These are phyloP conservation scores for Ophiocordyceps australis DNA, from an alignment of 2,329 filamentous ascomycete genomes.

Conservation along the genomic window DNA sequence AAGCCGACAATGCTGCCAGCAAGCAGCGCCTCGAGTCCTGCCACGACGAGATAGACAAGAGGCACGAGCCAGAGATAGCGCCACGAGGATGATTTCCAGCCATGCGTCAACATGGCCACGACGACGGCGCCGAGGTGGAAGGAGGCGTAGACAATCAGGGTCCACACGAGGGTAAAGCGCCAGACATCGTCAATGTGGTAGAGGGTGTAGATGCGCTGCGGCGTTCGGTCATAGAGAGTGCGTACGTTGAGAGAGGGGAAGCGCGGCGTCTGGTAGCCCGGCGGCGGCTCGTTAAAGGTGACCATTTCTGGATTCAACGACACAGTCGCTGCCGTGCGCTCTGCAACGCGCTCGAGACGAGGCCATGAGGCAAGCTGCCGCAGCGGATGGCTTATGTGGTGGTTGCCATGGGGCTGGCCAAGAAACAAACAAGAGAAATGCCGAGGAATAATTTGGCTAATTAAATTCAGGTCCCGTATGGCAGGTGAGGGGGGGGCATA, in stretches of 20 bases:
- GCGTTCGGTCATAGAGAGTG: slow-evolving; percentile 21
- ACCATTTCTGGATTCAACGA: slow-evolving; percentile 1
- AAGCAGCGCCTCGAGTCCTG: slow-evolving; percentile 58
- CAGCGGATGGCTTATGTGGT: too few species aligned
- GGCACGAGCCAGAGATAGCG: slow-evolving; percentile 55
- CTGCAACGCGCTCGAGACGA: too few species aligned
- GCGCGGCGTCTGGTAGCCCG: slow-evolving; percentile 42
- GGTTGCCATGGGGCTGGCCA: too few species aligned
- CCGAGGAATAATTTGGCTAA: too few species aligned
- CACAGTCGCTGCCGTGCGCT: too few species aligned
- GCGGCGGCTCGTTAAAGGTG: slow-evolving; percentile 15
- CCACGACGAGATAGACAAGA: slow-evolving; percentile 50
- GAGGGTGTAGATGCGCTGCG: slow-evolving; percentile 35
- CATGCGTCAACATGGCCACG: slow-evolving; percentile 58
- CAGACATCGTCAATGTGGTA: slow-evolving; percentile 65
- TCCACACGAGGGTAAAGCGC: slow-evolving; percentile 80
- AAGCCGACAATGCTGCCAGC: slow-evolving; percentile 69
- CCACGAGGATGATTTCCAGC: slow-evolving; percentile 34
- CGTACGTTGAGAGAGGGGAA: slow-evolving; percentile 79
- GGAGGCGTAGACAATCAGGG: slow-evolving; percentile 56
- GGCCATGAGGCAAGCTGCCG: too few species aligned
- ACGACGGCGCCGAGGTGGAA: slow-evolving; percentile 57
- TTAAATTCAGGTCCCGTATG: too few species aligned
- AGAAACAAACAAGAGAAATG: too few species aligned
- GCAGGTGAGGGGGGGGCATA: too few species aligned